Evolutionary conservation across 208 protist species (phyloP).

Genomic region (Phytomonas sp.): DNA sequence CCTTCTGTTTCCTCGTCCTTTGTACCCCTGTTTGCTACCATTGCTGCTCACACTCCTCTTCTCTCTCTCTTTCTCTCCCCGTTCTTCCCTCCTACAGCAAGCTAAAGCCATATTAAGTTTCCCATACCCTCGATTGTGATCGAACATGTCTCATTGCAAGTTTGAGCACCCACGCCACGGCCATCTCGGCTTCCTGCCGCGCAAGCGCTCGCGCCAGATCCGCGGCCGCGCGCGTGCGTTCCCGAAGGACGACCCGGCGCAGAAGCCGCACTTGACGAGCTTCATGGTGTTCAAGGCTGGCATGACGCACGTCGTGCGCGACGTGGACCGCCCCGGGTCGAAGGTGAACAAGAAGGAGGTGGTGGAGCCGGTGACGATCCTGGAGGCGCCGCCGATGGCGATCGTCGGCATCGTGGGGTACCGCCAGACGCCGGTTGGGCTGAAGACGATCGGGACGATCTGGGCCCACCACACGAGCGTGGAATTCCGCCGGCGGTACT

Average conservation of each 20-base stretch:
- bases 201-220: constrained; percentile 92
- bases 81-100: no score
- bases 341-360: constrained; percentile 98
- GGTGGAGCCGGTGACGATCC: constrained; percentile 97
- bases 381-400: constrained; percentile 98
- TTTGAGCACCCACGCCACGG: constrained; percentile 97
- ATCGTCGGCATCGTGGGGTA: constrained; percentile 98
- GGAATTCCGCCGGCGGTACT: constrained; percentile 95
- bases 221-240: constrained; percentile 91
- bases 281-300: constrained; percentile 99
- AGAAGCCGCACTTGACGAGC: constrained; percentile 96
- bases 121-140: background rate
- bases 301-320: constrained; percentile 99
- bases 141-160: constrained; percentile 93
- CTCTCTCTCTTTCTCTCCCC: background rate
- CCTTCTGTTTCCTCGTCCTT: background rate
- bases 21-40: background rate
- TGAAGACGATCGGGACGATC: constrained; percentile 97
- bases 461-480: constrained; percentile 96
- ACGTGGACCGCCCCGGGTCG: constrained; percentile 93
- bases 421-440: constrained; percentile 93
- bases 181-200: constrained; percentile 96
- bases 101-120: background rate
- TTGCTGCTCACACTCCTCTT: background rate
- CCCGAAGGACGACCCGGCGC: constrained; percentile 93